Evolutionary conservation across 2,329 filamentous ascomycete genomes (phyloP).

Genomic region (Rutstroemia sydowiana): DNA sequence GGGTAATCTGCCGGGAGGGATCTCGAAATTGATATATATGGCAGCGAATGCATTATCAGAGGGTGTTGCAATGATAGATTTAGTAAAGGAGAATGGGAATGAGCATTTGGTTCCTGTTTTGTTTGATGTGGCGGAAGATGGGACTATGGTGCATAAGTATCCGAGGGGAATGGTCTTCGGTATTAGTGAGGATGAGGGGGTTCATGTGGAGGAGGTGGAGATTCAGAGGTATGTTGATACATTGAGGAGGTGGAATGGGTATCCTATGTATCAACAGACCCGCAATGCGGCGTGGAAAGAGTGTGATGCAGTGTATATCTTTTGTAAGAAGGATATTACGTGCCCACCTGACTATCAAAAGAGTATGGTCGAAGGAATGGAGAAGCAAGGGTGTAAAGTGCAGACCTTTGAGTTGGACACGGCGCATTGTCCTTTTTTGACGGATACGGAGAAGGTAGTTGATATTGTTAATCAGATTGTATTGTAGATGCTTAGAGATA

Average conservation of each 20-base stretch:
- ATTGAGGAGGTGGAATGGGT: conserved; percentile 11
- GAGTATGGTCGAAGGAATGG: conserved; percentile 8
- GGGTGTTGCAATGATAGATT: conserved; percentile 6
- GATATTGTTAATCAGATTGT: conserved; percentile 8
- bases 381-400: conserved; percentile 2
- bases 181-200: background rate
- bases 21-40: conserved; percentile 10
- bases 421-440: conserved; percentile 12
- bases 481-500: no score
- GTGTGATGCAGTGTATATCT: conserved; percentile 9
- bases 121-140: conserved; percentile 11
- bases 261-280: conserved; percentile 6
- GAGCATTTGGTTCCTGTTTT: conserved; percentile 7
- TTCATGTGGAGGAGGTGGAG: background rate
- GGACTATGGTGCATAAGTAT: background rate
- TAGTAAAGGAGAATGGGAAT: conserved; percentile 11
- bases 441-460: conserved; percentile 9
- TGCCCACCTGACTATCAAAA: conserved; percentile 11
- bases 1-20: background rate
- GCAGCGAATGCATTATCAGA: conserved; percentile 7
- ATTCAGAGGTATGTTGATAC: background rate
- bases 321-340: conserved; percentile 8
- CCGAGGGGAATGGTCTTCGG: conserved; percentile 9
- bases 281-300: conserved; percentile 11
- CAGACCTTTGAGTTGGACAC: conserved; percentile 7